Percentiles rank a stretch among this genome's conserved stretches.
These are phyloP conservation scores for Vairimorpha necatrix DNA, from an alignment of 371 early-diverging fungal species.

Conservation along the genomic window DNA sequence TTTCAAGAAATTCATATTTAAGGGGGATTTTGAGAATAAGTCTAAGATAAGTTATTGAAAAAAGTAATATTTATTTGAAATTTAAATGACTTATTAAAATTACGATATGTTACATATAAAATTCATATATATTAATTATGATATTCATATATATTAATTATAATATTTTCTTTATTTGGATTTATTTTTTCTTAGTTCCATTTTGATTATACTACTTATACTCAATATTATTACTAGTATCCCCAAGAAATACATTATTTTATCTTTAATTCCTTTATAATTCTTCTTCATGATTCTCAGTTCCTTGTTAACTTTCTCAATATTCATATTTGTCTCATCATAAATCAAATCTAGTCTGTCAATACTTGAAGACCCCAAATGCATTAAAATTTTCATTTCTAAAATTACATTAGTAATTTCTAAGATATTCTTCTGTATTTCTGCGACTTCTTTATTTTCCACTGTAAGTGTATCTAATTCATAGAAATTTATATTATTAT, in stretches of 20 bases:
- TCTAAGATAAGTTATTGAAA: no score
- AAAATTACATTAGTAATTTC: constrained; percentile 51
- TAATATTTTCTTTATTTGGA: no score
- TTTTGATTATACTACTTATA: constrained; percentile 32
- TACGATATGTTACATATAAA: no score
- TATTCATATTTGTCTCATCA: constrained; percentile 41
- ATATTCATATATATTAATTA: no score
- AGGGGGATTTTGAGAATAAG: no score
- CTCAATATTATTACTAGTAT: constrained; percentile 31
- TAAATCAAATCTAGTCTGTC: constrained; percentile 57
- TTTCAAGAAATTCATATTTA: no score
- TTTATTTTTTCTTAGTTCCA: neutral
- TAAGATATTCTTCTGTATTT: constrained; percentile 48
- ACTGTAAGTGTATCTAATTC: neutral
- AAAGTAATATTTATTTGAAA: no score
- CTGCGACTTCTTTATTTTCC: constrained; percentile 26
- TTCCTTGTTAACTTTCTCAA: constrained; percentile 52
- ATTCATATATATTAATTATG: no score
- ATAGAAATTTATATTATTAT: neutral
- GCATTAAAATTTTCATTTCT: constrained; percentile 57
- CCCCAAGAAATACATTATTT: constrained; percentile 43
- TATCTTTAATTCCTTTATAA: constrained; percentile 43
- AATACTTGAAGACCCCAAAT: constrained; percentile 39
- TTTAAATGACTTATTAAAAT: no score
- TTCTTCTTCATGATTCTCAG: constrained; percentile 40